Evolutionary conservation across 2,329 filamentous ascomycete species (phyloP), one percentile per base, ranked within the genome.

Genomic region (Trichophyton verrucosum): DNA sequence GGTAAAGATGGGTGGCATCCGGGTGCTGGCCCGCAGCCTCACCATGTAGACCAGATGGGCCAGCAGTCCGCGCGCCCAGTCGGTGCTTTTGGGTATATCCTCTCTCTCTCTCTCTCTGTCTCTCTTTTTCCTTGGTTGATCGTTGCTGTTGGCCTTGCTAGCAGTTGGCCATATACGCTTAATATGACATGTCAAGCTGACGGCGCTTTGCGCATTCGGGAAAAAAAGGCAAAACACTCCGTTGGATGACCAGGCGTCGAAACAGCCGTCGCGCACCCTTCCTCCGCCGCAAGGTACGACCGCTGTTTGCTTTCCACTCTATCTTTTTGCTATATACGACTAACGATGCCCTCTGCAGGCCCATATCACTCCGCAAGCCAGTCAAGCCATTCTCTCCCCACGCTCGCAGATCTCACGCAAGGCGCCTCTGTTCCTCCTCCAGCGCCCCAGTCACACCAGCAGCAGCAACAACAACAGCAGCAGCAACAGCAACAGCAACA

Each of bases 401-500:
- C 74, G 24, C 66, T 78, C 61, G 75, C 76, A 61, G 76, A 78
- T 64, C 64, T 78, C 65, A 77, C 75, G 63, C 76, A 78, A 66
- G 72, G 71, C 36, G 73, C 75, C 62, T 72, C 71, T 59, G 72
- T 69, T 64, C 72, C 73, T 17, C 60, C 64, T 47, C 57, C 61
- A 33, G 56, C 59, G 22, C 62, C 75, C 62, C 73, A 74, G 63
- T 72, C 72, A 40, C 69, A 74, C 36, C 70, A 74, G 40, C 78
- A 77, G 63, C 73, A 72, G 61, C 76, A 76, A 57, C 75, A 76
- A 59, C 40, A 44, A 1, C 40, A 44, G 3, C 40, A 44, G 5
- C 40, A 44, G 7, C 40, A 36, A 3, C 33, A 36, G 9, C 33
- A 36, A 13, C 69, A 71, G 51, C 68, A 72, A 49, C 69, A 69